Base-by-base conservation (phyloP, 768 basidiomycete genomes). In the Omphalotus guepiniiformis region DNA sequence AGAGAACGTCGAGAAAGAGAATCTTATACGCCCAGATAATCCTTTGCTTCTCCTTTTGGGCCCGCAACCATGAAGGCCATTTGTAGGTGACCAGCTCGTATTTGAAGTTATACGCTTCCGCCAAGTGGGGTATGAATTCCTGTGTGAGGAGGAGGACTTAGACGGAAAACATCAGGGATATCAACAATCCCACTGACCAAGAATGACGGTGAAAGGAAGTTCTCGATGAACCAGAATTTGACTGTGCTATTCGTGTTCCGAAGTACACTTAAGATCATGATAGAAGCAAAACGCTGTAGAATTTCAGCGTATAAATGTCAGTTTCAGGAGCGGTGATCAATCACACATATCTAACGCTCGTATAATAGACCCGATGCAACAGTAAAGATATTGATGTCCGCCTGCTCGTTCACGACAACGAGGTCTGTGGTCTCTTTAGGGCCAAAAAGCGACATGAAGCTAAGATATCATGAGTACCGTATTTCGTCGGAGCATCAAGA, bases 1-100 rank as follows among this genome's bases (percentile, higher is more conserved):
- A 99, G 6, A 98, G 79, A 13, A 98, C 94, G 57, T 99, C 96
- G 13, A 99, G 80, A 79, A 99, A 99, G 35, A 99, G 83, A 53
- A 99, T 99, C 70, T 99, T 98, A 75, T 98, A 99, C 1, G 91
- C 95, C 96, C 96, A 98, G 55, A 99, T 99, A 47, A 95, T 86
- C 8, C 96, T 80, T 64, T 99, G 96, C 65, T 99, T 99, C 70
- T 99, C 96, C 49, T 85, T 93, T 62, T 98, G 96, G 12, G 81
- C 81, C n/a, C 93, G 86, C 3, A 99, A 76, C 95, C 95, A 99
- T 1, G 88, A 89, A 0, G 96, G 96, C 95, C 95, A 99, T 60
- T 96, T 96, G 73, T 98, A 99, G 0, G 96, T 99, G 47, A 99
- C 89, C 12, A 99, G 76, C 60, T 98, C 95, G 59, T 96, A 99